Evolutionary conservation across 305 asterid species (phyloP), one percentile per base, ranked within the genome.

Genomic region (Fraxinus ornus): DNA sequence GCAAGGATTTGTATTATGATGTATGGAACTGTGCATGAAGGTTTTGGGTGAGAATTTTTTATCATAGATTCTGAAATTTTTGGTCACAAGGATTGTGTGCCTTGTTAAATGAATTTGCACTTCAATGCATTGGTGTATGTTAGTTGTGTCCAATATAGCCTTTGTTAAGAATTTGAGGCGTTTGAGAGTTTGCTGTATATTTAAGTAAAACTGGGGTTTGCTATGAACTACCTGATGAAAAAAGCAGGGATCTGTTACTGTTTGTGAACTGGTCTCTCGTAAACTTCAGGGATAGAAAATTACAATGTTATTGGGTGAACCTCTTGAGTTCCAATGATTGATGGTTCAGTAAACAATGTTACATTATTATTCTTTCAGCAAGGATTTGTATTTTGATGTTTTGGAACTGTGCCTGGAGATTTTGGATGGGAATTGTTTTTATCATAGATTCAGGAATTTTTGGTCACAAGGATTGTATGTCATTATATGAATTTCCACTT

Each of bases 161-260:
- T 26, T 15, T 10, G 44, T 49, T 77, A 8, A 52, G 32, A 32
- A 32, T 32, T 32, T 21, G 21, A 30, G 8, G 9, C 9, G 6
- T 33, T 22, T 30, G 32, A 30, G 32, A 30, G 32, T 30, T 79
- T 39, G 41, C 15, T 12, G n/a, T 7, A 7, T 41, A 21, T 66
- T 17, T 15, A 13, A 7, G 26, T 75, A 24, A 22, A 21, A 28
- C 21, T 71, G 49, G 26, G 78, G 5, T 17, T 21, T 55, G 37
- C 22, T 21, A 6, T 9, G 21, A 17, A 12, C 52, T 52, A 84
- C 89, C 88, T 91, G 92, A 87, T 81, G 87, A 81, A 84, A 88
- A 92, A 91, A 88, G 91, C 93, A 90, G 94, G 88, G 89, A 55
- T 33, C 88, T 89, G 91, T 86, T 88, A 86, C 84, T 81, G 76